Conservation (phyloP, 768 basidiomycete genomes). For the Obba rivulosa region DNA sequence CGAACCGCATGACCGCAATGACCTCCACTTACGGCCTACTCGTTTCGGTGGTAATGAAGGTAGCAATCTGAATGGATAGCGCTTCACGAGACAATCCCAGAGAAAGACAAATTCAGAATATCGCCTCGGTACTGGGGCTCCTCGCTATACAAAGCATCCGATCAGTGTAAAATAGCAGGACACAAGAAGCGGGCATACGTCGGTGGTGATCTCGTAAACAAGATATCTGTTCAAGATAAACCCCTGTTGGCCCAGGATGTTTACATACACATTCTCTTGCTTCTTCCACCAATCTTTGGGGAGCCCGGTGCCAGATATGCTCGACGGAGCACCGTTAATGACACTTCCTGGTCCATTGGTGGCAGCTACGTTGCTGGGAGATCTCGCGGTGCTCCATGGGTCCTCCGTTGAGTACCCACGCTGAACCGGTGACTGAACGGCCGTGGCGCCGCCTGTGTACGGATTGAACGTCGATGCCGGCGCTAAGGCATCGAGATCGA, state of each 20-base stretch:
- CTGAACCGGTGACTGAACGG: constrained; percentile 31
- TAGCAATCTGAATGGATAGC: constrained; percentile 93
- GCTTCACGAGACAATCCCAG: constrained; percentile 77
- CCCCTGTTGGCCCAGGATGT: constrained; percentile 81
- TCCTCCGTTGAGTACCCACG: constrained; percentile 61
- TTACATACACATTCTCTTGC: constrained; percentile 66
- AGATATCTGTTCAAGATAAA: constrained; percentile 87
- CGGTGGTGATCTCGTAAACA: constrained; percentile 76
- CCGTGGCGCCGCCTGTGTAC: constrained; percentile 24
- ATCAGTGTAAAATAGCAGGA: constrained; percentile 7
- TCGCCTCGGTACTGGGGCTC: constrained; percentile 68
- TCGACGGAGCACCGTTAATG: constrained; percentile 48
- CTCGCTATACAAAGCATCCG: constrained; percentile 35
- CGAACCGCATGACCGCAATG: background rate
- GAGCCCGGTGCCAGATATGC: constrained; percentile 63
- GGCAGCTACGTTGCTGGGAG: constrained; percentile 13
- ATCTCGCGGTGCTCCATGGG: constrained; percentile 37
- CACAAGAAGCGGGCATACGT: constrained; percentile 42
- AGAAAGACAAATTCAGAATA: constrained; percentile 94
- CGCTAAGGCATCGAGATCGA: constrained; percentile 58
- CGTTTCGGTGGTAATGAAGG: constrained; percentile 88
- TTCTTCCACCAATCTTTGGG: constrained; percentile 86
- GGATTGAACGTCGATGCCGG: constrained; percentile 42
- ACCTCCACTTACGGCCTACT: constrained; percentile 74
- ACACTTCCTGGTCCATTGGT: constrained; percentile 15